phyloP scores from a whole-genome alignment of 768 basidiomycete species.

The Suillus bovinus region DNA sequence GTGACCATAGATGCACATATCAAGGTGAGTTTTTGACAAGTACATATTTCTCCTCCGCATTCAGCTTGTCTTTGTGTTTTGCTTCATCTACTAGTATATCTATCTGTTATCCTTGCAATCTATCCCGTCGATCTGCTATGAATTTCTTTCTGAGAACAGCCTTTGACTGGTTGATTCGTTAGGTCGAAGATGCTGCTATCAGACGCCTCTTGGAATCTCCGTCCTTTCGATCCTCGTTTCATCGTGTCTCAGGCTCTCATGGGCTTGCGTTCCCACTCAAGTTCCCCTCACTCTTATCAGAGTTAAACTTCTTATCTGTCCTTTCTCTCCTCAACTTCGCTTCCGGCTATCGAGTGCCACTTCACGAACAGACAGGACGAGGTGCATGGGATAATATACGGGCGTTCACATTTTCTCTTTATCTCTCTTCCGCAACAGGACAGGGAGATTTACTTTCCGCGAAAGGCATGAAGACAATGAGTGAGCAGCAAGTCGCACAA shows the following conservation, averaged over 20 bases:
- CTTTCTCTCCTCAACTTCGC: constrained; percentile 83
- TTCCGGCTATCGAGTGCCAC: constrained; percentile 74
- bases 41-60: not conserved
- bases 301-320: constrained; percentile 80
- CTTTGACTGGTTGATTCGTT: constrained; percentile 15
- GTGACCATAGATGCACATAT: constrained; percentile 51
- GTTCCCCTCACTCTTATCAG: constrained; percentile 69
- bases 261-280: constrained; percentile 78
- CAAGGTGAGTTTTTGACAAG: constrained; percentile 41
- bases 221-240: constrained; percentile 61
- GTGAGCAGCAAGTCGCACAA: constrained; percentile 62
- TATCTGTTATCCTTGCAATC: not conserved
- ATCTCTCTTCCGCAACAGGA: constrained; percentile 60
- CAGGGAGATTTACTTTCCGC: constrained; percentile 63
- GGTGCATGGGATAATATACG: constrained; percentile 86
- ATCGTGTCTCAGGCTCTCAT: constrained; percentile 60
- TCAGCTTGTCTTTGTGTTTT: not conserved
- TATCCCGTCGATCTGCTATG: not conserved
- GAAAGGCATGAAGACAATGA: constrained; percentile 58
- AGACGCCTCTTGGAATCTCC: constrained; percentile 63
- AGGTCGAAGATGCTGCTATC: constrained; percentile 63
- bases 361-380: constrained; percentile 71
- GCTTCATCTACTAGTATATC: not conserved
- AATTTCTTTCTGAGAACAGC: not conserved
- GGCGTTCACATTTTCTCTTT: constrained; percentile 70